Evolutionary conservation across 345 rosid species (phyloP).

Genomic region (Dovyalis caffra): DNA sequence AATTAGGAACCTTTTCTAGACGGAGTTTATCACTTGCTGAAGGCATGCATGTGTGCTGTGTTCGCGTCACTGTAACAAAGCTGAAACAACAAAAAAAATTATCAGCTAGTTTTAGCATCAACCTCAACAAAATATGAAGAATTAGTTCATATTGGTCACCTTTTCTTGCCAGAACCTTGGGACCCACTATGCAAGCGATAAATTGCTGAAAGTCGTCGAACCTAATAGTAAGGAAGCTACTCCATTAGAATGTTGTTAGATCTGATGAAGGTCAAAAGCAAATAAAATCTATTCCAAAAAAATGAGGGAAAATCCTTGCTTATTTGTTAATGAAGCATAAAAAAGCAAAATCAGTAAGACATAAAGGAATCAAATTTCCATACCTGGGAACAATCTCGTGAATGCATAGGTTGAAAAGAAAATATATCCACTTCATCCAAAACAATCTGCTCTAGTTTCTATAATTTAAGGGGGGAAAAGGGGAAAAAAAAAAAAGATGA

Average conservation of each 20-base stretch:
- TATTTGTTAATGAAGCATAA: background rate
- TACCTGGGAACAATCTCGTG: conserved; percentile 90
- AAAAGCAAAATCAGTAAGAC: background rate
- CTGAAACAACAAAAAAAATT: conserved; percentile 34
- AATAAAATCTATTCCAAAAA: background rate
- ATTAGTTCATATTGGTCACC: conserved; percentile 28
- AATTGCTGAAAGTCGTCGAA: conserved; percentile 70
- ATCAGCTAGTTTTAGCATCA: conserved; percentile 15
- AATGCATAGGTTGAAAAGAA: conserved; percentile 81
- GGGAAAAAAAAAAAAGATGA: background rate
- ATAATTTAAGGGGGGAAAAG: background rate
- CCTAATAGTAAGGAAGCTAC: conserved; percentile 29
- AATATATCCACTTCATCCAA: conserved; percentile 54
- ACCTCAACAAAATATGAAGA: background rate
- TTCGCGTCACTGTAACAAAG: conserved; percentile 65
- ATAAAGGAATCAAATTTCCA: conserved; percentile 6
- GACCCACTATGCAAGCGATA: conserved; percentile 58
- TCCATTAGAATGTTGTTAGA: background rate
- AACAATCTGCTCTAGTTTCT: conserved; percentile 74
- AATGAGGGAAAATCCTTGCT: background rate
- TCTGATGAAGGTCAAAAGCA: background rate
- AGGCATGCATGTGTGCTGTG: conserved; percentile 81
- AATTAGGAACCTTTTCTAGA: conserved; percentile 56
- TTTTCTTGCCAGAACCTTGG: conserved; percentile 86
- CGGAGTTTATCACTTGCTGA: conserved; percentile 70